Evolutionary conservation across 129 eudicot species (phyloP).

Genomic region (Tagetes erecta): DNA sequence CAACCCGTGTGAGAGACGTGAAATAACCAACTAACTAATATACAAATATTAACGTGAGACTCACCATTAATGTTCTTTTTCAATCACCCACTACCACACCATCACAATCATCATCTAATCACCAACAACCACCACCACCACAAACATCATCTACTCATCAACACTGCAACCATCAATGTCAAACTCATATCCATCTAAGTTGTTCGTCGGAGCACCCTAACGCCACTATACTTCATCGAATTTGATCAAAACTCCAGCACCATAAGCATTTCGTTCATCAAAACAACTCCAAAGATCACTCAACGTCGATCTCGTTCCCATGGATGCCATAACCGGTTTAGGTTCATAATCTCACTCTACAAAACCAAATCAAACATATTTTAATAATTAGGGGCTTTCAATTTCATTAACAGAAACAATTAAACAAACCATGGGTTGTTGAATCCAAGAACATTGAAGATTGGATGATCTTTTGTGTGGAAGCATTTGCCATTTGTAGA

Average conservation of each 20-base stretch:
- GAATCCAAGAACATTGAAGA: slow-evolving; percentile 65
- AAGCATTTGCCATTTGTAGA: slow-evolving; percentile 27
- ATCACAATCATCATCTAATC: too few relatives aligned
- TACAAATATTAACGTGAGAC: too few relatives aligned
- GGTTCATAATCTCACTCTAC: slow-evolving; percentile 67
- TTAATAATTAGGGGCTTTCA: not conserved
- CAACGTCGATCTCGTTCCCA: slow-evolving; percentile 81
- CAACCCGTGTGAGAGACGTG: too few relatives aligned
- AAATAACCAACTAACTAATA: too few relatives aligned
- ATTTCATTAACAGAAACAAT: not conserved
- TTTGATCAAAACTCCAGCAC: slow-evolving; percentile 81
- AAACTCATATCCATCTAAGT: too few relatives aligned
- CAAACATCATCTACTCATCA: too few relatives aligned
- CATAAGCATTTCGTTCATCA: slow-evolving; percentile 96
- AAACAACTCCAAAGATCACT: slow-evolving; percentile 82
- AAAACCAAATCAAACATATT: not conserved
- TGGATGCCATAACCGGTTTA: slow-evolving; percentile 85
- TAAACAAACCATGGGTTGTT: slow-evolving; percentile 57
- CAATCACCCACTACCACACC: too few relatives aligned
- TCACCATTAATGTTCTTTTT: too few relatives aligned
- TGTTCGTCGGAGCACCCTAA: too few relatives aligned
- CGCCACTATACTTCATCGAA: slow-evolving; percentile 9
- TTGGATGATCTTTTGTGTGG: slow-evolving; percentile 51
- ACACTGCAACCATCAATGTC: too few relatives aligned
- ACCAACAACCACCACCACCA: too few relatives aligned